Conservation (phyloP, 164 flowering plant species). For the grape (Vitis vinifera) region DNA sequence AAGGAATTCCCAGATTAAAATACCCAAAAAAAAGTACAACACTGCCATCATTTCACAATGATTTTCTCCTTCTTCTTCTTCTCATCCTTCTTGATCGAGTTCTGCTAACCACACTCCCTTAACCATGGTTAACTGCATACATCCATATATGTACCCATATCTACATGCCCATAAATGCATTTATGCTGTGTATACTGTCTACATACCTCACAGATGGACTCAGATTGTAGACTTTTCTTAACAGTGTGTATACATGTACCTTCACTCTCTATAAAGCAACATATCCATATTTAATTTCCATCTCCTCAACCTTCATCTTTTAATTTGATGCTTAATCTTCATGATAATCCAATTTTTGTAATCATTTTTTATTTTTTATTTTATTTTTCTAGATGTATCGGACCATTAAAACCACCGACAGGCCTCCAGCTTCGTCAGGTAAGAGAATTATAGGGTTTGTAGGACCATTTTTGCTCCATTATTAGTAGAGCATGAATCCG, state of each 20-base stretch:
- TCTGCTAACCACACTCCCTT: constrained; percentile 16
- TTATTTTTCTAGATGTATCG: constrained; percentile 81
- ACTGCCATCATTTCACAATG: constrained; percentile 71
- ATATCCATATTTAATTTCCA: too few relatives aligned
- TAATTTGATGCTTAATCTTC: too few relatives aligned
- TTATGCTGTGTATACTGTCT: too few relatives aligned
- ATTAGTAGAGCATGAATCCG: too few relatives aligned
- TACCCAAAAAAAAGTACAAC: constrained; percentile 32
- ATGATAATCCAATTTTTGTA: not conserved
- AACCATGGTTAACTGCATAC: constrained; percentile 34
- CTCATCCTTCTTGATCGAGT: constrained; percentile 17
- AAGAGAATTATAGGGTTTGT: not conserved
- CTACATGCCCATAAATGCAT: too few relatives aligned
- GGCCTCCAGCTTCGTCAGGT: constrained; percentile 89
- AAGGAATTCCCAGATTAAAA: not conserved
- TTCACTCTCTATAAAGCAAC: too few relatives aligned
- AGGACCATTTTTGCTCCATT: too few relatives aligned
- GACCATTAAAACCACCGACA: constrained; percentile 93
- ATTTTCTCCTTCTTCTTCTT: constrained; percentile 21
- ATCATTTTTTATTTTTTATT: not conserved
- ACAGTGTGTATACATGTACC: too few relatives aligned
- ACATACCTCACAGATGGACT: too few relatives aligned
- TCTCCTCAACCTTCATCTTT: too few relatives aligned
- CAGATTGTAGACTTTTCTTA: too few relatives aligned
- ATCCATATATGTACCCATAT: not conserved